Percentiles rank a stretch among this genome's conserved stretches.
Evolutionary conservation across 805 yeast species (phyloP).

Genomic region (Ogataea pignaliae): DNA sequence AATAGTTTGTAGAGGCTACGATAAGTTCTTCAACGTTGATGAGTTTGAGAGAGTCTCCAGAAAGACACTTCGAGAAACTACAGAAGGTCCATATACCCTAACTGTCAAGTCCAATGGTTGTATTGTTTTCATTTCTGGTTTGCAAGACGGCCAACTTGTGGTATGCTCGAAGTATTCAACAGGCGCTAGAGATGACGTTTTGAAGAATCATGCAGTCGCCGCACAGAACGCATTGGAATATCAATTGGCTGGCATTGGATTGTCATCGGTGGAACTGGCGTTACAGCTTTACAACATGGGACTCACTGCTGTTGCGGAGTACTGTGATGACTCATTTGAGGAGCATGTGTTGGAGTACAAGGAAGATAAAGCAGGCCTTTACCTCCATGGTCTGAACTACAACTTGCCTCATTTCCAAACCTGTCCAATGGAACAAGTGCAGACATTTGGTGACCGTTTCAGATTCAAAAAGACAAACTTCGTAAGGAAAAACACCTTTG

Average conservation of each 20-base stretch:
- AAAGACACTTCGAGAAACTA: slow-evolving; percentile 38
- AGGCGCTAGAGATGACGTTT: slow-evolving; percentile 47
- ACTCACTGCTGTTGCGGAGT: slow-evolving; percentile 85
- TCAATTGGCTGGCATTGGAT: slow-evolving; percentile 44
- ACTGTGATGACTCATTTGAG: slow-evolving; percentile 89
- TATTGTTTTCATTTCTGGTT: slow-evolving; percentile 76
- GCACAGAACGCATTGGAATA: slow-evolving; percentile 56
- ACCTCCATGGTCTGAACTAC: slow-evolving; percentile 81
- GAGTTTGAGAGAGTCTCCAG: slow-evolving; percentile 57
- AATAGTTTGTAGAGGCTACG: slow-evolving; percentile 83
- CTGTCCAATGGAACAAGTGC: slow-evolving; percentile 54
- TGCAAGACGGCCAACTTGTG: slow-evolving; percentile 67
- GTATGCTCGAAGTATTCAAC: slow-evolving; percentile 92
- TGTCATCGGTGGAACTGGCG: slow-evolving; percentile 51
- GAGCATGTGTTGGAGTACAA: slow-evolving; percentile 84
- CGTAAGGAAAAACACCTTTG: slow-evolving; percentile 34
- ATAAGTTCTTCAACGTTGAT: slow-evolving; percentile 82
- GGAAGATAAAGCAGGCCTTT: slow-evolving; percentile 68
- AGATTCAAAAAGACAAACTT: slow-evolving; percentile 66
- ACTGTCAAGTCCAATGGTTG: slow-evolving; percentile 93
- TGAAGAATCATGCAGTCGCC: slow-evolving; percentile 66
- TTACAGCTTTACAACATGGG: slow-evolving; percentile 42
- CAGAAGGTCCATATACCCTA: slow-evolving; percentile 74
- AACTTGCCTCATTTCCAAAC: slow-evolving; percentile 66
- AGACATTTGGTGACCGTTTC: slow-evolving; percentile 54